phyloP scores from a whole-genome alignment of 495 filamentous ascomycete genomes.

The Penicillium chermesinum region DNA sequence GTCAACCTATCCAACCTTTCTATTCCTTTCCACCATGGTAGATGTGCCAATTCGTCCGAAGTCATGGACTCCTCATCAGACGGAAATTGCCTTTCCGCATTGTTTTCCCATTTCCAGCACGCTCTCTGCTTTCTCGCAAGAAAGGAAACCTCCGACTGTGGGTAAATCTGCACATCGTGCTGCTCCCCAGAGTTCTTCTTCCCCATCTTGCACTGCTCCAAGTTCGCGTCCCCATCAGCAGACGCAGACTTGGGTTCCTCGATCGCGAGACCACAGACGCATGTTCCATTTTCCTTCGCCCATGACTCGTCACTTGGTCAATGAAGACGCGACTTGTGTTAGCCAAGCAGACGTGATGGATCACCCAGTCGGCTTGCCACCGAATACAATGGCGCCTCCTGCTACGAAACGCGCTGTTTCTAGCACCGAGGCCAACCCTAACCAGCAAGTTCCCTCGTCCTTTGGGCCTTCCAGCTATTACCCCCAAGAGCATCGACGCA shows the following conservation, averaged over 20 bases:
- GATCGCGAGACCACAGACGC: not conserved
- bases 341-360: not conserved
- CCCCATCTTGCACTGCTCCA: not conserved
- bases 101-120: slow-evolving; percentile 2
- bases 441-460: not conserved
- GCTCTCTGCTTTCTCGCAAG: not conserved
- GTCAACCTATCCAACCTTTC: not conserved
- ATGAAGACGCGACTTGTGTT: not conserved
- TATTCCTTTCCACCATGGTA: slow-evolving; percentile 8
- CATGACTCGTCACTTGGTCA: not conserved
- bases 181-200: not conserved
- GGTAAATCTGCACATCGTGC: not conserved
- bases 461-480: not conserved
- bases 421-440: not conserved
- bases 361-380: not conserved
- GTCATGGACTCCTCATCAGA: slow-evolving; percentile 9
- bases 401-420: not conserved
- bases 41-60: slow-evolving; percentile 10
- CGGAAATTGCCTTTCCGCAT: not conserved
- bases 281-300: not conserved
- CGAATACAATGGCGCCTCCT: not conserved
- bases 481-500: not conserved
- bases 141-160: not conserved
- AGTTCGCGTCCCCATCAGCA: not conserved
- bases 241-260: not conserved